Percentiles rank a stretch among this genome's conserved stretches.
Evolutionary conservation across 2,329 filamentous ascomycete genomes (phyloP).

Genomic region (Metarhizium album): DNA sequence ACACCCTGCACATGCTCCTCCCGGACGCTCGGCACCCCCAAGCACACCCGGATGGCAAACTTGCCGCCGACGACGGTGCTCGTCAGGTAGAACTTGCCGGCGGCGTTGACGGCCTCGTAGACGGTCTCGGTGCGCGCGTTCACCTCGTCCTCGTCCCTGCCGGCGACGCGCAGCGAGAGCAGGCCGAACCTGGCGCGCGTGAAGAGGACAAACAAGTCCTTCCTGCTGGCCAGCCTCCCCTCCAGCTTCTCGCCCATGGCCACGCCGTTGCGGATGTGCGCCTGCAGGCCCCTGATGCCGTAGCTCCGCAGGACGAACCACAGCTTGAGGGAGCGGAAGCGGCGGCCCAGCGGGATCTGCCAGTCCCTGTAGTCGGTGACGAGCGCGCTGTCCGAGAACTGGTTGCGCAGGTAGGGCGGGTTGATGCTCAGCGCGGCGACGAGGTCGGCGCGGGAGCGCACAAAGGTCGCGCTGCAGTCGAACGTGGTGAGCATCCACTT

Average conservation of each 20-base stretch:
- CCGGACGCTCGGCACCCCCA: conserved; percentile 52
- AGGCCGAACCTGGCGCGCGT: conserved; percentile 68
- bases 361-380: conserved; percentile 96
- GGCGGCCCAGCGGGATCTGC: conserved; percentile 85
- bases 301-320: conserved; percentile 89
- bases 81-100: conserved; percentile 75
- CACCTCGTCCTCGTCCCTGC: conserved; percentile 36
- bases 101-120: conserved; percentile 62
- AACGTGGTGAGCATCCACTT: conserved; percentile 97
- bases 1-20: conserved; percentile 64
- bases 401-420: conserved; percentile 71
- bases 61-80: conserved; percentile 61
- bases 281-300: conserved; percentile 64
- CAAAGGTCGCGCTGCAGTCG: conserved; percentile 71
- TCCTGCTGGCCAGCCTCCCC: conserved; percentile 41
- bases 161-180: conserved; percentile 57
- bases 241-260: conserved; percentile 61
- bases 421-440: conserved; percentile 69
- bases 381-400: conserved; percentile 66
- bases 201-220: conserved; percentile 66
- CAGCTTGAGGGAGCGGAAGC: conserved; percentile 83
- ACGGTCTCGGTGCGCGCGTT: conserved; percentile 63
- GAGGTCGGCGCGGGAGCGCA: conserved; percentile 65
- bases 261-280: conserved; percentile 61
- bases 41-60: conserved; percentile 74